Evolutionary conservation across 768 basidiomycete species (phyloP).

Genomic region (Xerocomellus chrysenteron): DNA sequence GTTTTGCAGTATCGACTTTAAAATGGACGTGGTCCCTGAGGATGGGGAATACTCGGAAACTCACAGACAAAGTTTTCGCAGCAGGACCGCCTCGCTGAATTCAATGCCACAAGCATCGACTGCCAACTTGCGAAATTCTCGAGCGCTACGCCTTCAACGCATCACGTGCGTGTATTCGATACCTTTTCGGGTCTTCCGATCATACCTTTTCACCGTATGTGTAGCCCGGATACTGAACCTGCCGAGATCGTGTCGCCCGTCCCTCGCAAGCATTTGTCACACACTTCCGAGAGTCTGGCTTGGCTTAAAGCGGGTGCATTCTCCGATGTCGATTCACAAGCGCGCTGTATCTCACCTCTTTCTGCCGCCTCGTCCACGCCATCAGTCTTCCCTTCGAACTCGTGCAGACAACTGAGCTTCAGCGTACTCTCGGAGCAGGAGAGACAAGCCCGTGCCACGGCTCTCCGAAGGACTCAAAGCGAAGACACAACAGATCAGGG

Average conservation of each 20-base stretch:
- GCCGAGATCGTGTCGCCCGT: constrained; percentile 60
- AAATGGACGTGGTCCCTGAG: constrained; percentile 20
- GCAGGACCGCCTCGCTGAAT: constrained; percentile 17
- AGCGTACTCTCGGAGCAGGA: constrained; percentile 43
- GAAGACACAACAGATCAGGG: constrained; percentile 30
- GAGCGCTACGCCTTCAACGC: constrained; percentile 14
- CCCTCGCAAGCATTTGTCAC: constrained; percentile 65
- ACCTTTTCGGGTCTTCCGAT: background rate
- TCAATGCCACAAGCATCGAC: constrained; percentile 7
- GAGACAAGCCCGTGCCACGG: constrained; percentile 5
- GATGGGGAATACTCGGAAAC: constrained; percentile 6
- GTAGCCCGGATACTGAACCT: constrained; percentile 28
- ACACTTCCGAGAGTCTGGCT: constrained; percentile 55
- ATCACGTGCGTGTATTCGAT: constrained; percentile 13
- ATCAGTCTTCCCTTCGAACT: constrained; percentile 24
- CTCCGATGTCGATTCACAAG: constrained; percentile 40
- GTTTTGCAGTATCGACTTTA: background rate
- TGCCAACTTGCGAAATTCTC: constrained; percentile 9
- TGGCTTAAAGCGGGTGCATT: constrained; percentile 52
- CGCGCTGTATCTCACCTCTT: constrained; percentile 47
- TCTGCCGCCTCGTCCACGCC: constrained; percentile 33
- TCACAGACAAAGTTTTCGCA: background rate
- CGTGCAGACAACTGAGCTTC: constrained; percentile 37
- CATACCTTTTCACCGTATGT: background rate
- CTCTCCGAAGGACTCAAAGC: constrained; percentile 16